These are phyloP conservation scores for Boletus eberwhitei DNA, from an alignment of 768 basidiomycete genomes.

Conservation along the genomic window DNA sequence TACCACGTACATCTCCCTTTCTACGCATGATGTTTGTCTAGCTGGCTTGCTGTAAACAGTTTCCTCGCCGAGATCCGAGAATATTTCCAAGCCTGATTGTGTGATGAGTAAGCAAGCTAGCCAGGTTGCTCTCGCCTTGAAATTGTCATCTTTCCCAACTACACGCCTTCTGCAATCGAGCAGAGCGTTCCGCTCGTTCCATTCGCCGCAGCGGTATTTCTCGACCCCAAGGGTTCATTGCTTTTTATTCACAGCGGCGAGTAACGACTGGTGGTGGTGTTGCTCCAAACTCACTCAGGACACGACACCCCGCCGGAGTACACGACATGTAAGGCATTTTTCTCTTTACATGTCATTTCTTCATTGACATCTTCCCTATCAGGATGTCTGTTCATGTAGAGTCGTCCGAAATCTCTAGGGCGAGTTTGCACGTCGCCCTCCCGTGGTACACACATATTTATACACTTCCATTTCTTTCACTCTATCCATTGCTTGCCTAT, in stretches of 20 bases:
- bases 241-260: not conserved
- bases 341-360: not conserved
- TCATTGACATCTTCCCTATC: not conserved
- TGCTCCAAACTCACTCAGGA: not conserved
- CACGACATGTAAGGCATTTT: conserved; percentile 17
- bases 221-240: too few species aligned
- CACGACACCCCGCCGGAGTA: conserved; percentile 3
- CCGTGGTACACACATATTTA: conserved; percentile 75
- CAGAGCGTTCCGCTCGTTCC: not conserved
- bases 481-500: conserved; percentile 84
- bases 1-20: not conserved
- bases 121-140: not conserved
- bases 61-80: not conserved
- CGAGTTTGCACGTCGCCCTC: conserved; percentile 61
- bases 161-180: conserved; percentile 1
- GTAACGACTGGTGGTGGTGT: conserved; percentile 2
- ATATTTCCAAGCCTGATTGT: not conserved
- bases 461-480: conserved; percentile 68
- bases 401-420: conserved; percentile 65
- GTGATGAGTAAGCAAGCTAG: conserved; percentile 20
- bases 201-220: not conserved
- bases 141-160: not conserved
- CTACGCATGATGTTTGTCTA: not conserved
- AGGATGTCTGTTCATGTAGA: conserved; percentile 51
- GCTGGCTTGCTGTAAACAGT: not conserved